These are phyloP conservation scores for Huntiella decipiens DNA, from an alignment of 2,329 filamentous ascomycete genomes.

Conservation along the genomic window DNA sequence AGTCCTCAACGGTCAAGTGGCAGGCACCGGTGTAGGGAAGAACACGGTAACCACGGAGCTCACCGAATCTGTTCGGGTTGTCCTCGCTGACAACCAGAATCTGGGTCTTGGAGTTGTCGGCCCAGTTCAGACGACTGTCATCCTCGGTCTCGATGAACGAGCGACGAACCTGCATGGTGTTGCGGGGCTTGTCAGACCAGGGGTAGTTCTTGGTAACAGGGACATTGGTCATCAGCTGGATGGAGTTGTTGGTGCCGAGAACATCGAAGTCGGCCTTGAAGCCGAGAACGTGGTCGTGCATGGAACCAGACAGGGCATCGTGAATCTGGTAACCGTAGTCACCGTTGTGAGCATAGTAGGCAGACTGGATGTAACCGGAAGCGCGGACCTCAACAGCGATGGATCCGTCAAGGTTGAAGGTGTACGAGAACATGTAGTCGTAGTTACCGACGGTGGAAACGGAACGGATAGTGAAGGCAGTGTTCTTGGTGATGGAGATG, in stretches of 20 bases:
- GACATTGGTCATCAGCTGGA: constrained; percentile 19
- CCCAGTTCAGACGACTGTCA: constrained; percentile 19
- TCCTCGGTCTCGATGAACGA: constrained; percentile 15
- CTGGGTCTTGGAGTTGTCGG: constrained; percentile 24
- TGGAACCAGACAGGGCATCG: constrained; percentile 18
- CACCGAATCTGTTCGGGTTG: constrained; percentile 26
- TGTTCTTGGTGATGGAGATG: constrained; percentile 17
- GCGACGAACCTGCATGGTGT: constrained; percentile 18
- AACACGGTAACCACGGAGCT: constrained; percentile 28
- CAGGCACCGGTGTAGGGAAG: constrained; percentile 19
- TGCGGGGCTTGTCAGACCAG: constrained; percentile 20
- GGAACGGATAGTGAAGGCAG: constrained; percentile 14
- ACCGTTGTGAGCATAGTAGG: constrained; percentile 18
- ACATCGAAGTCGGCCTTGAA: constrained; percentile 25
- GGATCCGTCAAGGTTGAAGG: constrained; percentile 20
- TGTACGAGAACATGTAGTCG: constrained; percentile 23
- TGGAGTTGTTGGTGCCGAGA: constrained; percentile 18
- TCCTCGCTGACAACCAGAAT: constrained; percentile 27
- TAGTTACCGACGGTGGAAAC: constrained; percentile 23
- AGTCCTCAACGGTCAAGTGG: constrained; percentile 27
- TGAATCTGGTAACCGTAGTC: constrained; percentile 20
- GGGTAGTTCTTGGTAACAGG: constrained; percentile 18
- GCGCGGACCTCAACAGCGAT: constrained; percentile 23
- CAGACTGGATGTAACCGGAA: constrained; percentile 21
- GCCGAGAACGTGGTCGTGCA: constrained; percentile 22